Percentiles rank a stretch among this genome's conserved stretches.
Evolutionary conservation across 2,329 filamentous ascomycete species (phyloP).

Genomic region (Byssochlamys sp.): DNA sequence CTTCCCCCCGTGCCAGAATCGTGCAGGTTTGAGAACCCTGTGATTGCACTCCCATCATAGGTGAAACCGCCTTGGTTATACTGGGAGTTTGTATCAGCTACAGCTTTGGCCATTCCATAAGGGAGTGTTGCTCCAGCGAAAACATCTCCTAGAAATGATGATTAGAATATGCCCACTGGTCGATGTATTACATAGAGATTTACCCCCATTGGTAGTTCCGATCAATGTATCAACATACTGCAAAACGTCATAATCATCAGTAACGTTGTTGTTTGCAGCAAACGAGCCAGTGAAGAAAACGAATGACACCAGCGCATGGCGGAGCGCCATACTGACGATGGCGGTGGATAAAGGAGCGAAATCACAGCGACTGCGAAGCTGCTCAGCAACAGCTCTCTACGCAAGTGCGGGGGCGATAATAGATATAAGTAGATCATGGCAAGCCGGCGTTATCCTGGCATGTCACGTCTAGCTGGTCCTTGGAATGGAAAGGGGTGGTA

Average conservation of each 20-base stretch:
- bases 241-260: slow-evolving; percentile 31
- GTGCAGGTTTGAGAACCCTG: slow-evolving; percentile 44
- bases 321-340: neutral
- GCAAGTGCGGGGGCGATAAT: neutral
- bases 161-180: neutral
- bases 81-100: slow-evolving; percentile 43
- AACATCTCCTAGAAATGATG: slow-evolving; percentile 38
- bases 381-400: neutral
- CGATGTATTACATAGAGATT: neutral
- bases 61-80: slow-evolving; percentile 49
- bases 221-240: slow-evolving; percentile 44
- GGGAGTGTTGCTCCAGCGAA: slow-evolving; percentile 48
- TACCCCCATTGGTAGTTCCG: slow-evolving; percentile 43
- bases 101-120: slow-evolving; percentile 49
- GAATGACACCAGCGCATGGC: neutral
- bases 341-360: neutral
- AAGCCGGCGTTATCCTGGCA: neutral
- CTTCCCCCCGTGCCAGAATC: slow-evolving; percentile 42
- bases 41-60: slow-evolving; percentile 42
- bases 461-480: neutral
- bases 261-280: slow-evolving; percentile 4
- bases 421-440: neutral
- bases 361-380: neutral
- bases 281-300: slow-evolving; percentile 4
- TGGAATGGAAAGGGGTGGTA: neutral